Conservation (phyloP, 202 grass and related monocot species). For the Schoenoplectus triqueter region DNA sequence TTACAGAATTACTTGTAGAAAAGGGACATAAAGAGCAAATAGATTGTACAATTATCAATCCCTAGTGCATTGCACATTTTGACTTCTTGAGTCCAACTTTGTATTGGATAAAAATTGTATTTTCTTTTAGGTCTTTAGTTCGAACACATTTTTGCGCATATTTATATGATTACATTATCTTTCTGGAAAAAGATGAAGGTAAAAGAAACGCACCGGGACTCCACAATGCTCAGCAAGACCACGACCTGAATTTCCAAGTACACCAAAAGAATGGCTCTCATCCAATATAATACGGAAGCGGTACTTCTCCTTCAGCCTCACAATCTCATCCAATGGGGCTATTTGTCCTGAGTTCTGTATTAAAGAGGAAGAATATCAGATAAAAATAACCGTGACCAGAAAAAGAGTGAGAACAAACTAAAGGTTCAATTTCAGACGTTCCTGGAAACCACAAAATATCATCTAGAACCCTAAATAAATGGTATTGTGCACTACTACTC, state of each 20-base stretch:
- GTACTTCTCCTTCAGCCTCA: constrained; percentile 90
- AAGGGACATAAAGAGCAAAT: background rate
- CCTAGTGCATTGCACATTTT: background rate
- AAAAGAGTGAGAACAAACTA: background rate
- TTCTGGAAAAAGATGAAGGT: constrained; percentile 16
- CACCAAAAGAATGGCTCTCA: constrained; percentile 96
- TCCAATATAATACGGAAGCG: constrained; percentile 85
- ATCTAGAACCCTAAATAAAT: constrained; percentile 21
- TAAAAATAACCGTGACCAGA: background rate
- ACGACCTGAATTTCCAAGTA: constrained; percentile 81
- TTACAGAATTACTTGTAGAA: background rate
- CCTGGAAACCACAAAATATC: background rate
- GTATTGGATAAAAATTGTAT: background rate
- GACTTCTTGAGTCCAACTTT: background rate
- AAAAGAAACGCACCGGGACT: constrained; percentile 59
- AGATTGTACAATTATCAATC: constrained; percentile 14
- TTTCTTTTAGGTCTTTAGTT: background rate
- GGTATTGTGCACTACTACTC: background rate
- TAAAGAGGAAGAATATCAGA: constrained; percentile 15
- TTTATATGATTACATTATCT: constrained; percentile 6
- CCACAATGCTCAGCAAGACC: constrained; percentile 93
- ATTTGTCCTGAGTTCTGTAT: constrained; percentile 96
- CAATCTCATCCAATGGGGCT: constrained; percentile 83
- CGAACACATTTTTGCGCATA: background rate
- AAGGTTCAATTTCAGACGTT: constrained; percentile 1